A percentile compares a stretch with the other conserved stretches of the same genome.
Conservation (phyloP, 1,284 basidiomycete genomes). For the Papiliotrema laurentii region DNA sequence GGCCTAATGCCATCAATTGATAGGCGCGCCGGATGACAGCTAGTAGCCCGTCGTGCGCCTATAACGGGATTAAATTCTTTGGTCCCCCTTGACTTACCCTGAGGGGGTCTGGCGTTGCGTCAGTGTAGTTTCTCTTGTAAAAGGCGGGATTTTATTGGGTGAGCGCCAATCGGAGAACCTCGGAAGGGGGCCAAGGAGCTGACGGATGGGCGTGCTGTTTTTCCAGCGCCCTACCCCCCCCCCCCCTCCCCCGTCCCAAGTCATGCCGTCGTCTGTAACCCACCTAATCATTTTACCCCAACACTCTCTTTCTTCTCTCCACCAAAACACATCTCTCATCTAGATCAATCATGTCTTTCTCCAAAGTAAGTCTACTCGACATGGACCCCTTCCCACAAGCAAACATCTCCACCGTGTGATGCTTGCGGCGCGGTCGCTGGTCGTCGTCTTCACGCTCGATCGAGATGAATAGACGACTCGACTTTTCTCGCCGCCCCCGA, state of each 20-base stretch:
- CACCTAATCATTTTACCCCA: neutral
- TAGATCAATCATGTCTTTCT: slow-evolving; percentile 18
- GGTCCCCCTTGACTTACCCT: too few relatives aligned
- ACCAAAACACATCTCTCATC: neutral
- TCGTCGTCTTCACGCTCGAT: neutral
- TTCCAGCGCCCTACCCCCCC: too few relatives aligned
- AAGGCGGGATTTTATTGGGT: too few relatives aligned
- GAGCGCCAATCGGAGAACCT: neutral
- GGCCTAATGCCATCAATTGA: neutral
- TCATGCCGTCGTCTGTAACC: too few relatives aligned
- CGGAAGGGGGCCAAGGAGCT: too few relatives aligned
- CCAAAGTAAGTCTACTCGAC: slow-evolving; percentile 17
- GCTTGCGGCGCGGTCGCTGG: neutral
- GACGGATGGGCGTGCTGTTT: too few relatives aligned
- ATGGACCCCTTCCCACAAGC: neutral
- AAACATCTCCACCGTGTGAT: neutral
- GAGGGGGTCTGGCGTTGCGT: too few relatives aligned
- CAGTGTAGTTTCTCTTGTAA: too few relatives aligned
- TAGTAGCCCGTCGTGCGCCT: neutral
- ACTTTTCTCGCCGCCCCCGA: neutral
- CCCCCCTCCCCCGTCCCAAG: too few relatives aligned
- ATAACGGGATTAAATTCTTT: neutral
- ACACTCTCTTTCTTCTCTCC: slow-evolving; percentile 1
- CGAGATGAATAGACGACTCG: neutral
- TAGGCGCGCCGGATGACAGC: neutral